phyloP scores from a whole-genome alignment of 2,329 filamentous ascomycete species.

The Talaromyces albobiverticillius region DNA sequence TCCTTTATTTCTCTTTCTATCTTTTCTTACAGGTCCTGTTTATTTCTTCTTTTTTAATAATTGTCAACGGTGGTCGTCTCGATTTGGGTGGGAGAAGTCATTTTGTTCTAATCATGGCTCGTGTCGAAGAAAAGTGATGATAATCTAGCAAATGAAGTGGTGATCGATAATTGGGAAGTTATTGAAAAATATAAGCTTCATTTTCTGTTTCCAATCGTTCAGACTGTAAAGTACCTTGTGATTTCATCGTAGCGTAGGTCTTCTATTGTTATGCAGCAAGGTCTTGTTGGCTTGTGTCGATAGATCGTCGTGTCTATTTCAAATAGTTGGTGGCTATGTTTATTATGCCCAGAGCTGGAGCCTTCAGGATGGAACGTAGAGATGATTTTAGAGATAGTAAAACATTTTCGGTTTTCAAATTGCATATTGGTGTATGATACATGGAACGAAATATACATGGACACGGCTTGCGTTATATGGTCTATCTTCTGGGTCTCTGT shows the following conservation, averaged over 20 bases:
- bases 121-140: background rate
- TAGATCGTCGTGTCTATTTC: no score
- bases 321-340: background rate
- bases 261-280: background rate
- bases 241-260: background rate
- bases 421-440: background rate
- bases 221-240: background rate
- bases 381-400: background rate
- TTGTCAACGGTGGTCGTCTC: background rate
- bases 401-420: background rate
- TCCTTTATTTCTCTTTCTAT: background rate
- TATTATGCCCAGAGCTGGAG: background rate
- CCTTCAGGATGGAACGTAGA: background rate
- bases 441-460: constrained; percentile 10
- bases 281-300: no score
- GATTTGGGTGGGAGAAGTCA: constrained; percentile 1
- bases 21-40: background rate
- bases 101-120: background rate
- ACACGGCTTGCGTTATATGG: background rate
- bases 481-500: constrained; percentile 6
- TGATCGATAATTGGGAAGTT: background rate
- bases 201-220: background rate
- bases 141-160: background rate
- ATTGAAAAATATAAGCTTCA: background rate
- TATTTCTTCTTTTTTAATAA: background rate